phyloP scores from a whole-genome alignment of 805 yeast genomes.

The Candida loeiensis region DNA sequence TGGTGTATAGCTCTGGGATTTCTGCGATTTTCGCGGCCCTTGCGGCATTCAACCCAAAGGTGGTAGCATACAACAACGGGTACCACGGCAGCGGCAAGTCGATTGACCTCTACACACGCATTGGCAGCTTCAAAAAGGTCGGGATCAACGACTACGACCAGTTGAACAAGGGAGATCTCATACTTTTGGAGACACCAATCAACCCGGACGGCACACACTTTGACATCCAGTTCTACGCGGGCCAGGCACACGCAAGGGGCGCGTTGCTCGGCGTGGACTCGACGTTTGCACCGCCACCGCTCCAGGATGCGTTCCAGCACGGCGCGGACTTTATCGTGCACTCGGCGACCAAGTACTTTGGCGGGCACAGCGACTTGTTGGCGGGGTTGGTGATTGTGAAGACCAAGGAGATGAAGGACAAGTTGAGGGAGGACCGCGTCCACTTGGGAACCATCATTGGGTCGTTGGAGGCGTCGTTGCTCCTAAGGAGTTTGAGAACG shows the following conservation, averaged over 20 bases:
- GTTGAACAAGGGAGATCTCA: conserved; percentile 64
- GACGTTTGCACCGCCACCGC: conserved; percentile 92
- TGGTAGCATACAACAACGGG: conserved; percentile 69
- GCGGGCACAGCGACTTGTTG: conserved; percentile 90
- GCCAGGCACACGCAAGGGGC: conserved; percentile 72
- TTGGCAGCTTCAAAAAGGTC: conserved; percentile 52
- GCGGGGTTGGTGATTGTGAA: conserved; percentile 80
- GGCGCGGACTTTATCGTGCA: conserved; percentile 89
- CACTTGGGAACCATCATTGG: conserved; percentile 77
- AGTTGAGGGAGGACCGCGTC: conserved; percentile 59
- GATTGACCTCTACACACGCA: conserved; percentile 57
- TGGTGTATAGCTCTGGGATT: conserved; percentile 74
- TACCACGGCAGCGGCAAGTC: conserved; percentile 85
- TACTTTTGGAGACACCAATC: conserved; percentile 85
- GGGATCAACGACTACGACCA: conserved; percentile 44
- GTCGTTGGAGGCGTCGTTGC: conserved; percentile 69
- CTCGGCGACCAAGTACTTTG: conserved; percentile 90
- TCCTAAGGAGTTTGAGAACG: conserved; percentile 78
- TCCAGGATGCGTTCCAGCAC: conserved; percentile 72
- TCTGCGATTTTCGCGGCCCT: conserved; percentile 78
- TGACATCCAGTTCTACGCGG: conserved; percentile 61
- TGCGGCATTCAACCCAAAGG: conserved; percentile 68
- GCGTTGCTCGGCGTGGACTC: conserved; percentile 74
- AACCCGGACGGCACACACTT: conserved; percentile 76
- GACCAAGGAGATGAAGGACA: conserved; percentile 41